Conservation (phyloP, 345 rosid genomes). For the Melaleuca quinquenervia region DNA sequence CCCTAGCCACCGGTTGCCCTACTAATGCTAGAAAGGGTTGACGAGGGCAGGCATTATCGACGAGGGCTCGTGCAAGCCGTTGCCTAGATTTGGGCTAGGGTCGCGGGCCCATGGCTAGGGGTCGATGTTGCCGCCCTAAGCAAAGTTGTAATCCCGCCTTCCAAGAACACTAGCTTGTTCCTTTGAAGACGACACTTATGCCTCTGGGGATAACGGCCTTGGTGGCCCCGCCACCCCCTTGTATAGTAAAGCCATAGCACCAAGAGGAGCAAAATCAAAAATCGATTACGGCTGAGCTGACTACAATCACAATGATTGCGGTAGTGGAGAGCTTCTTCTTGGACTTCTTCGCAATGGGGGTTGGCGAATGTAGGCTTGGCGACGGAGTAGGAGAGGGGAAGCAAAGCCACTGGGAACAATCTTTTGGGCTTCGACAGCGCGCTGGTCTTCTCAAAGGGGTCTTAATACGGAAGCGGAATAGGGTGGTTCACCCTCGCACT, state of each 20-base stretch:
- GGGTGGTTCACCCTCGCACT: too few species aligned
- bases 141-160: constrained; percentile 87
- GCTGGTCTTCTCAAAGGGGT: too few species aligned
- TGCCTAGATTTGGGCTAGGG: too few species aligned
- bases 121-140: too few species aligned
- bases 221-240: constrained; percentile 5
- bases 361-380: constrained; percentile 15
- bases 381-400: constrained; percentile 63
- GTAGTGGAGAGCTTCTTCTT: constrained; percentile 40
- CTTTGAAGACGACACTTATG: constrained; percentile 72
- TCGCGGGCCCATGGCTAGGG: too few species aligned
- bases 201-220: constrained; percentile 17
- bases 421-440: too few species aligned
- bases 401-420: too few species aligned
- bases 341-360: constrained; percentile 20
- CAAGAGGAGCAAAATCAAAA: constrained; percentile 38
- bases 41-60: too few species aligned
- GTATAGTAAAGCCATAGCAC: constrained; percentile 36
- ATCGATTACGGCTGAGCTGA: constrained; percentile 28
- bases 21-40: too few species aligned
- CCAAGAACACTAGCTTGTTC: constrained; percentile 86
- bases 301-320: constrained; percentile 53
- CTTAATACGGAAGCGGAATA: too few species aligned
- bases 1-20: too few species aligned
- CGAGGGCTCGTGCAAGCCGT: too few species aligned